Evolutionary conservation across 2,329 filamentous ascomycete species (phyloP).

Genomic region (Mariannaea sp.): DNA sequence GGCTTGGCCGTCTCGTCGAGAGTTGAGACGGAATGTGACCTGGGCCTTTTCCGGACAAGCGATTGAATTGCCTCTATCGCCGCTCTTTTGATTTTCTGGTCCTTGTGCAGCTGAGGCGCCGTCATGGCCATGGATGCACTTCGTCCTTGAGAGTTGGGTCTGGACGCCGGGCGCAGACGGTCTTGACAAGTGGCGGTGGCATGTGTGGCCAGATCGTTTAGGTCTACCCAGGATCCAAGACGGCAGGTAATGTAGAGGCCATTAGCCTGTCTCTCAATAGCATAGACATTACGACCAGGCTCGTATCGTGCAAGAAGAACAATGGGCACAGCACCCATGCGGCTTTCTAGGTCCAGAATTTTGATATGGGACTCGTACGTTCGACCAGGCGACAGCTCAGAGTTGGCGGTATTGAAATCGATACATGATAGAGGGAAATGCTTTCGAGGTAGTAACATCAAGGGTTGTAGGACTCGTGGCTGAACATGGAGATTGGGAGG

Average conservation of each 20-base stretch:
- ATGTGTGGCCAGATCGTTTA: slow-evolving; percentile 56
- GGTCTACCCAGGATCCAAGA: slow-evolving; percentile 68
- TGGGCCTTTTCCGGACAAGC: slow-evolving; percentile 58
- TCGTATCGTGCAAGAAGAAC: slow-evolving; percentile 67
- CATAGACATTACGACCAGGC: slow-evolving; percentile 58
- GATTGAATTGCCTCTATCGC: slow-evolving; percentile 69
- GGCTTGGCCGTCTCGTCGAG: slow-evolving; percentile 35
- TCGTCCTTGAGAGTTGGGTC: slow-evolving; percentile 23
- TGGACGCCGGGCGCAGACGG: slow-evolving; percentile 34
- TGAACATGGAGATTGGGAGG: slow-evolving; percentile 57
- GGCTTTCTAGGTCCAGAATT: slow-evolving; percentile 66
- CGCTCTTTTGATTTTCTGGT: slow-evolving; percentile 59
- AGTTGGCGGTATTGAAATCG: slow-evolving; percentile 58
- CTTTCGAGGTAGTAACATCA: slow-evolving; percentile 67
- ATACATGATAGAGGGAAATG: slow-evolving; percentile 64
- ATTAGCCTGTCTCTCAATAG: slow-evolving; percentile 66
- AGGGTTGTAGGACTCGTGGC: slow-evolving; percentile 60
- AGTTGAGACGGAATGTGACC: slow-evolving; percentile 50
- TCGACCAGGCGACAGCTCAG: slow-evolving; percentile 57
- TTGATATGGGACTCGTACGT: slow-evolving; percentile 66
- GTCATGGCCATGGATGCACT: slow-evolving; percentile 39
- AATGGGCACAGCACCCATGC: slow-evolving; percentile 57
- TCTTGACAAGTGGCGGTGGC: slow-evolving; percentile 50
- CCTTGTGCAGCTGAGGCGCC: slow-evolving; percentile 53
- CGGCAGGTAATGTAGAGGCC: slow-evolving; percentile 71